A percentile compares a stretch with the other conserved stretches of the same genome.
phyloP scores from a whole-genome alignment of 139 green algal species.

The Marvania coccoides region DNA sequence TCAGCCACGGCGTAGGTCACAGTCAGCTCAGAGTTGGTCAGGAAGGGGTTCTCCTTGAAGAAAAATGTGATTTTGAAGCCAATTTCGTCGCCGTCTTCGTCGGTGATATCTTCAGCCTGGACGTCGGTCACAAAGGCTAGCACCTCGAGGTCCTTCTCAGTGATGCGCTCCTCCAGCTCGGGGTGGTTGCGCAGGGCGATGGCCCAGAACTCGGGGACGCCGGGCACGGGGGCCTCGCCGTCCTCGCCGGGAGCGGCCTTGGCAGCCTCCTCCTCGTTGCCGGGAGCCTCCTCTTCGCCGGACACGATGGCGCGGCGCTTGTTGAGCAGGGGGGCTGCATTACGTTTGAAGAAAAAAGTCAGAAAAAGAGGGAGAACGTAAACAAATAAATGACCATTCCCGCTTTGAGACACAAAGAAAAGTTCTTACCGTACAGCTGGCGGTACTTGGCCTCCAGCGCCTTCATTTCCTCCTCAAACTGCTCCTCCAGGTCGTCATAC shows the following conservation, averaged over 20 bases:
- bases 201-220: constrained; percentile 87
- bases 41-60: constrained; percentile 86
- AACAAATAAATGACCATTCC: neutral
- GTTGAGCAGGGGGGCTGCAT: constrained; percentile 64
- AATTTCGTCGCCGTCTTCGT: constrained; percentile 24
- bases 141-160: constrained; percentile 83
- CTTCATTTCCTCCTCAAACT: constrained; percentile 47
- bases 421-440: constrained; percentile 51
- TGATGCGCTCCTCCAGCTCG: constrained; percentile 39
- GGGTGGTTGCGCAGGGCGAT: constrained; percentile 61
- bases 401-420: too few relatives aligned
- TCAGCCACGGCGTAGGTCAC: constrained; percentile 53
- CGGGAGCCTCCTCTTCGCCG: constrained; percentile 48
- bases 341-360: neutral
- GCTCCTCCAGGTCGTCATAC: constrained; percentile 54
- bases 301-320: constrained; percentile 59
- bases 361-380: neutral
- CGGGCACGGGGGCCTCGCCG: too few relatives aligned
- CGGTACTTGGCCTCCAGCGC: constrained; percentile 61
- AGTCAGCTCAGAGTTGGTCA: constrained; percentile 56
- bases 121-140: constrained; percentile 77
- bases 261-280: constrained; percentile 10
- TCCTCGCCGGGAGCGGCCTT: neutral
- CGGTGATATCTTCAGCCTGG: constrained; percentile 19
- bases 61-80: constrained; percentile 62